A percentile compares a stretch with the other conserved stretches of the same genome.
phyloP scores from a whole-genome alignment of 1,284 basidiomycete genomes.

The Leccinum subrobustum region DNA sequence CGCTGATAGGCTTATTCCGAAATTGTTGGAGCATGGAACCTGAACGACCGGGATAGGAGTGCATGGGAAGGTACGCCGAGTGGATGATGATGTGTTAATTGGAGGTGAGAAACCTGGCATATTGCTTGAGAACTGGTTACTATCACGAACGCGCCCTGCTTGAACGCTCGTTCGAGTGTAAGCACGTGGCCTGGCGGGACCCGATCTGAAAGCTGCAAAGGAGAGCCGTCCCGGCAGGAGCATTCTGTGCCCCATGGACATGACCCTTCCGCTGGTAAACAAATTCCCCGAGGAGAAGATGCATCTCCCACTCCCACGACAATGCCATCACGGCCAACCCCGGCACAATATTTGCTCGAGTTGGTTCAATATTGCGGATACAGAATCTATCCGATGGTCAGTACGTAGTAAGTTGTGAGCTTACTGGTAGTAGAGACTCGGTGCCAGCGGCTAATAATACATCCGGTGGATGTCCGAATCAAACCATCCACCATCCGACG shows the following conservation, averaged over 20 bases:
- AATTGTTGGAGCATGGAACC: not conserved
- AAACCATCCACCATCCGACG: not conserved
- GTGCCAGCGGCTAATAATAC: not conserved
- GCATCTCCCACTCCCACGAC: not conserved
- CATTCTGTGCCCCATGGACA: not conserved
- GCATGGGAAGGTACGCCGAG: slow-evolving; percentile 10
- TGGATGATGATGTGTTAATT: not conserved
- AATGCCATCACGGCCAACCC: not conserved
- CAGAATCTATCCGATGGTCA: not conserved
- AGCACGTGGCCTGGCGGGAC: not conserved
- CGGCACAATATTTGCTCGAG: not conserved
- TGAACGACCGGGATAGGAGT: not conserved
- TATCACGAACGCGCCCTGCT: not conserved
- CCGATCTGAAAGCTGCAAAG: not conserved
- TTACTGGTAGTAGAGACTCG: not conserved
- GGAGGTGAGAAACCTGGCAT: slow-evolving; percentile 14
- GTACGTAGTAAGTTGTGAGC: not conserved
- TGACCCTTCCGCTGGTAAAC: not conserved
- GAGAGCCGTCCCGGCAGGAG: not conserved
- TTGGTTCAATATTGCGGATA: not conserved
- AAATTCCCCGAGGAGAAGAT: not conserved
- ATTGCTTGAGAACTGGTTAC: slow-evolving; percentile 14
- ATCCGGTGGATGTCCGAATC: not conserved
- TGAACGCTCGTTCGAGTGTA: not conserved
- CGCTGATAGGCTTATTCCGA: slow-evolving; percentile 11